These are phyloP conservation scores for Zizania latifolia DNA, from an alignment of 176 grass and related monocot species.

Conservation along the genomic window DNA sequence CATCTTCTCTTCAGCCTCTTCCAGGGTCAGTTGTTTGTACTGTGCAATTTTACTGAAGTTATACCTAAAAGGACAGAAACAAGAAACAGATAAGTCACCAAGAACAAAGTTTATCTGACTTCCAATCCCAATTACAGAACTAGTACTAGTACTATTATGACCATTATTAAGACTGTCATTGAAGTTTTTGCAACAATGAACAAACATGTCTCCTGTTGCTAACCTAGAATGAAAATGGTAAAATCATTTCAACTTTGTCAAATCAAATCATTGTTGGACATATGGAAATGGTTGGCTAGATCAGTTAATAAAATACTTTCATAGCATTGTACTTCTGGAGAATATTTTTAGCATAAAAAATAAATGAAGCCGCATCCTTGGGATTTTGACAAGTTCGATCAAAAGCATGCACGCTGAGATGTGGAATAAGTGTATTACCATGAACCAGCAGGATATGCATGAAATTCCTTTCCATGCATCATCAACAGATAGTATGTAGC, in stretches of 20 bases:
- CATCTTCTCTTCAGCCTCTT: conserved; percentile 99
- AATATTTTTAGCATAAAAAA: conserved; percentile 11
- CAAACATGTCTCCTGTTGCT: not conserved
- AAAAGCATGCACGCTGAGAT: conserved; percentile 6
- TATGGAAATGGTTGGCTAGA: not conserved
- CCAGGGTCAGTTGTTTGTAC: conserved; percentile 93
- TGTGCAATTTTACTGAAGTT: conserved; percentile 97
- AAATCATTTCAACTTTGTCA: not conserved
- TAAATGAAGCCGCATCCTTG: not conserved
- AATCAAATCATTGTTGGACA: not conserved
- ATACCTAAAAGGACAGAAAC: conserved; percentile 46
- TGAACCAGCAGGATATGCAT: conserved; percentile 82
- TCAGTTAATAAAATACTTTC: not conserved
- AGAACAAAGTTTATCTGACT: not conserved
- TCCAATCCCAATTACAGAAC: not conserved
- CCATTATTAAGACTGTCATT: not conserved
- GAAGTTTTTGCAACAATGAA: not conserved
- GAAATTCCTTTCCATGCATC: conserved; percentile 92
- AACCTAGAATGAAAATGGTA: not conserved
- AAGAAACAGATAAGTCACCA: not conserved
- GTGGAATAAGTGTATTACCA: conserved; percentile 52
- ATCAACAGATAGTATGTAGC: conserved; percentile 94
- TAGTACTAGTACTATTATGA: not conserved
- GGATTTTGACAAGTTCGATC: not conserved
- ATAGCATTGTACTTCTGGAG: not conserved